These are phyloP conservation scores for Trichosporon coremiiforme DNA, from an alignment of 1,284 basidiomycete genomes.

Conservation along the genomic window DNA sequence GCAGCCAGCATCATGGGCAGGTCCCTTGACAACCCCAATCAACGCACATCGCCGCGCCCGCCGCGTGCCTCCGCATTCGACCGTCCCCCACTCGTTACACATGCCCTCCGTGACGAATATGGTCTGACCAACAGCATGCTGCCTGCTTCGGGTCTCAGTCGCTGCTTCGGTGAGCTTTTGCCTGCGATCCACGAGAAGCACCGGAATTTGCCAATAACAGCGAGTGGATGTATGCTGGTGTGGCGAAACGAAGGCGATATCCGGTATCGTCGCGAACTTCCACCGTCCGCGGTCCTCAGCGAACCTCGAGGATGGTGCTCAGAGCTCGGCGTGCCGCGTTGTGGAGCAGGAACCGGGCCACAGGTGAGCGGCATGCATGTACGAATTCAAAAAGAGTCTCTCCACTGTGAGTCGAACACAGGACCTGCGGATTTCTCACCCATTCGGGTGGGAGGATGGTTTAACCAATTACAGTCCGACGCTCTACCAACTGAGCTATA, in stretches of 20 bases:
- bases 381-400: slow-evolving; percentile 5
- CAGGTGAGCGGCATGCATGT: not conserved
- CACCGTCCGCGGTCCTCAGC: not conserved
- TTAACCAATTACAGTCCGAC: slow-evolving; percentile 21
- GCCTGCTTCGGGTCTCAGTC: slow-evolving; percentile 3
- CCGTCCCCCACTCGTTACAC: slow-evolving; percentile 10
- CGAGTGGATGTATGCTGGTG: not conserved
- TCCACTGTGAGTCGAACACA: slow-evolving; percentile 24
- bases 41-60: slow-evolving; percentile 1
- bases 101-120: not conserved
- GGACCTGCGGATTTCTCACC: slow-evolving; percentile 22
- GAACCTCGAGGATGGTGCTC: too few species aligned
- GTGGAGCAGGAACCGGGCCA: too few species aligned
- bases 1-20: not conserved
- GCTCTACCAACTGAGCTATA: slow-evolving; percentile 15
- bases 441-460: slow-evolving; percentile 7
- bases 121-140: not conserved
- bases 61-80: slow-evolving; percentile 9
- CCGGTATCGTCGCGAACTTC: slow-evolving; percentile 2
- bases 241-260: not conserved
- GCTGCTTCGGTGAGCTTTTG: not conserved
- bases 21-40: not conserved
- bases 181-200: not conserved
- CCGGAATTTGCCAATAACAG: slow-evolving; percentile 3
- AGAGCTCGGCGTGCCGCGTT: too few species aligned